Conservation (phyloP, 2,329 filamentous ascomycete species). For the Xylaria arbuscula region DNA sequence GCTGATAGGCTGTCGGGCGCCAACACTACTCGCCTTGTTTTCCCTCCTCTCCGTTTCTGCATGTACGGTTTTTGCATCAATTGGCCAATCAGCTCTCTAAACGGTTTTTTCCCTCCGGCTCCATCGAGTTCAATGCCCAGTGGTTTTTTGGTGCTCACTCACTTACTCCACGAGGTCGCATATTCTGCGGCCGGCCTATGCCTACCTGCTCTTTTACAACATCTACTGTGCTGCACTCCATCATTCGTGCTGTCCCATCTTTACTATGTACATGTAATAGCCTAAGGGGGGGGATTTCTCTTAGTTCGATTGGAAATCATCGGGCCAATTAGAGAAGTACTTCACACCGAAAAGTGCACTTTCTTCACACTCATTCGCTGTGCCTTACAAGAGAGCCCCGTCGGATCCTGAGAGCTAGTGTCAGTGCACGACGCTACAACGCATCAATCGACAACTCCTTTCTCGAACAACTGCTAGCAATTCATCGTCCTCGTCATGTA, state of each 20-base stretch:
- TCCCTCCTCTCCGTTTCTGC: constrained; percentile 35
- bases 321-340: constrained; percentile 39
- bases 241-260: constrained; percentile 36
- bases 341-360: constrained; percentile 45
- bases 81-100: constrained; percentile 38
- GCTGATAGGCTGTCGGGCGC: constrained; percentile 52
- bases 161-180: constrained; percentile 37
- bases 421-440: constrained; percentile 34
- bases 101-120: constrained; percentile 31
- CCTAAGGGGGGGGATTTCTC: constrained; percentile 18
- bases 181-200: constrained; percentile 34
- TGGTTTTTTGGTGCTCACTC: constrained; percentile 10
- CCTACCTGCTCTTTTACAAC: too few species aligned
- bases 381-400: constrained; percentile 27
- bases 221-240: constrained; percentile 23
- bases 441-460: constrained; percentile 19
- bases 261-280: neutral
- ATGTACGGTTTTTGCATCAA: constrained; percentile 31
- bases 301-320: constrained; percentile 11
- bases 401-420: constrained; percentile 24
- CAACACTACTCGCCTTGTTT: constrained; percentile 45
- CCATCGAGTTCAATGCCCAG: constrained; percentile 35
- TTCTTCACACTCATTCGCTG: constrained; percentile 34
- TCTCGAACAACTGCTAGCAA: too few species aligned
- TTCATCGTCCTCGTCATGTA: constrained; percentile 19